Conservation (phyloP, 2,329 filamentous ascomycete species). For the Botrytis paeoniae region DNA sequence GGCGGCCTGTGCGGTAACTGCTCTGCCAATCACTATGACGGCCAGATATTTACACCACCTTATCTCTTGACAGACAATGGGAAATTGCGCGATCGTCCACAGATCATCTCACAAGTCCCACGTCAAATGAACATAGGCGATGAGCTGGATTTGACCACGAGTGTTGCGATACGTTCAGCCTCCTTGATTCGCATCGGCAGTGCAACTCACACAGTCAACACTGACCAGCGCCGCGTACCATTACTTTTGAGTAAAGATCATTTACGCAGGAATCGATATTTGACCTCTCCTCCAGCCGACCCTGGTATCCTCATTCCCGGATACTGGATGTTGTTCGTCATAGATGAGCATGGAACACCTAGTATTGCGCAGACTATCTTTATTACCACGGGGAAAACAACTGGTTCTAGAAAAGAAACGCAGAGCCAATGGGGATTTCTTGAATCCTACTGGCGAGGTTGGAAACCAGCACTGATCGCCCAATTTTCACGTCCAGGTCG, state of each 20-base stretch:
- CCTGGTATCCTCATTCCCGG: slow-evolving; percentile 4
- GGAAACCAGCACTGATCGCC: background rate
- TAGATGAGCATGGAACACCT: slow-evolving; percentile 3
- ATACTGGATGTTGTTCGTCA: slow-evolving; percentile 14
- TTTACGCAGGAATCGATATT: background rate
- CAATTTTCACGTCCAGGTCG: background rate
- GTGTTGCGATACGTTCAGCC: background rate
- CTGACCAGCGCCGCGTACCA: slow-evolving; percentile 1
- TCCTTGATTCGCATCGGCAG: background rate
- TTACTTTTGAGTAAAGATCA: background rate
- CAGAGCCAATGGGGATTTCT: background rate
- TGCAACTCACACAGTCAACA: slow-evolving; percentile 11
- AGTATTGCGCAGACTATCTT: background rate
- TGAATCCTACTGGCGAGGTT: slow-evolving; percentile 7
- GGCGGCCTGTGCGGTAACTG: slow-evolving; percentile 3
- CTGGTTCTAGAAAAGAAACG: background rate
- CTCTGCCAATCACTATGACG: slow-evolving; percentile 9
- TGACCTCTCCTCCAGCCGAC: background rate
- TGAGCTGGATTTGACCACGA: background rate
- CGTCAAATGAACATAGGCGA: background rate
- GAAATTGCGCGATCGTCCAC: background rate
- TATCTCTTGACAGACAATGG: slow-evolving; percentile 2
- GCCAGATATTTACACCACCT: slow-evolving; percentile 5
- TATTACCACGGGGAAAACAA: background rate
- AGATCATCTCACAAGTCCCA: background rate